Percentiles rank a stretch among this genome's conserved stretches.
phyloP scores from a whole-genome alignment of 306 rosid species.

The Dicorynia guianensis region DNA sequence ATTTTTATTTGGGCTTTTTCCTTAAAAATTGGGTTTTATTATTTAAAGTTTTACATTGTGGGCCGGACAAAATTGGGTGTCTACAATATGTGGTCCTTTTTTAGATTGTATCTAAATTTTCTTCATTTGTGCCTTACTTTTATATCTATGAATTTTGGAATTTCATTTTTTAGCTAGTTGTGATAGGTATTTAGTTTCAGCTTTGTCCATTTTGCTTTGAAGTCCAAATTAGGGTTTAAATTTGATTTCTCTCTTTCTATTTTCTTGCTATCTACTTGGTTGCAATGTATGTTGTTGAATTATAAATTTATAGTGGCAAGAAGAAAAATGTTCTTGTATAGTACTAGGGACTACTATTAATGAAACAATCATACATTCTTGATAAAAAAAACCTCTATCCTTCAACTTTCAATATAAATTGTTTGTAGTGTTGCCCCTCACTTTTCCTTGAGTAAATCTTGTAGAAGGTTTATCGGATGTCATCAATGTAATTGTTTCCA shows the following conservation, averaged over 20 bases:
- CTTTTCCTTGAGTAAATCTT: too few relatives aligned
- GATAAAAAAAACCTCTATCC: neutral
- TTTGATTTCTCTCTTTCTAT: slow-evolving; percentile 12
- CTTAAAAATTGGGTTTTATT: too few relatives aligned
- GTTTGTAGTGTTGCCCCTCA: too few relatives aligned
- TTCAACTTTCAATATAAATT: neutral
- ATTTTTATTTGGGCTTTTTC: too few relatives aligned
- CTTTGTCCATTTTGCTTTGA: slow-evolving; percentile 20
- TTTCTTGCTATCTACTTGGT: neutral
- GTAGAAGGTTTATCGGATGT: too few relatives aligned
- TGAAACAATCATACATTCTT: neutral
- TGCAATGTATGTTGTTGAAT: neutral
- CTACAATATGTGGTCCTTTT: slow-evolving; percentile 32
- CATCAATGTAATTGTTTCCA: too few relatives aligned
- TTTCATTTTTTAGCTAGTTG: neutral
- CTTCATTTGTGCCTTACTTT: neutral
- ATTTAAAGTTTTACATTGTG: too few relatives aligned
- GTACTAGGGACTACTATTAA: neutral
- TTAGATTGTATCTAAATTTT: slow-evolving; percentile 13
- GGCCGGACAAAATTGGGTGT: too few relatives aligned
- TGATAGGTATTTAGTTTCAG: neutral
- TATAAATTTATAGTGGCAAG: neutral
- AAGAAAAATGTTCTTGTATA: neutral
- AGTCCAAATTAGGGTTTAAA: slow-evolving; percentile 27
- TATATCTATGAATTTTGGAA: slow-evolving; percentile 7